phyloP scores from a whole-genome alignment of 805 yeast genomes.

The Wickerhamomyces tratensis region DNA sequence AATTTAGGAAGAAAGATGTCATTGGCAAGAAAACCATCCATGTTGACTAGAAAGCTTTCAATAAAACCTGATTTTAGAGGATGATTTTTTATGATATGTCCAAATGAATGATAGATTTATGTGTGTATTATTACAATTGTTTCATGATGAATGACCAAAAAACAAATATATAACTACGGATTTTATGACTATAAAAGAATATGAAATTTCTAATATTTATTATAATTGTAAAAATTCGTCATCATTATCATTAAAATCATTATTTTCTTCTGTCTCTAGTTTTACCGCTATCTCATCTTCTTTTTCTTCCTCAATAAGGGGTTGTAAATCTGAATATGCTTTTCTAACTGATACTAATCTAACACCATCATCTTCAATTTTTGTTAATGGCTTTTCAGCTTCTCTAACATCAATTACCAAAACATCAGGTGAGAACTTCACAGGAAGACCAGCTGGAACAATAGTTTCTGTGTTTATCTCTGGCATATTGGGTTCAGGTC shows the following conservation, averaged over 20 bases:
- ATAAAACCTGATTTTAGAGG: slow-evolving; percentile 18
- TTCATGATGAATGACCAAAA: too few relatives aligned
- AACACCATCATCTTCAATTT: slow-evolving; percentile 6
- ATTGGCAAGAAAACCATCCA: slow-evolving; percentile 23
- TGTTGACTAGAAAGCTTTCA: slow-evolving; percentile 23
- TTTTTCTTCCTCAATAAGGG: not conserved
- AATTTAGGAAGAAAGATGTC: slow-evolving; percentile 23
- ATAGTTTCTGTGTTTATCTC: slow-evolving; percentile 60
- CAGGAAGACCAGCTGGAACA: slow-evolving; percentile 40
- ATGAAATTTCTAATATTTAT: too few relatives aligned
- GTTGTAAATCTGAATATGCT: too few relatives aligned
- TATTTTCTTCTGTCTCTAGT: not conserved
- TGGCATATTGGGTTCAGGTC: slow-evolving; percentile 76
- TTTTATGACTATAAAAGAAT: too few relatives aligned
- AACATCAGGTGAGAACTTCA: slow-evolving; percentile 54
- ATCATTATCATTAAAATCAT: too few relatives aligned
- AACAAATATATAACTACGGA: too few relatives aligned
- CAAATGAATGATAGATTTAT: too few relatives aligned
- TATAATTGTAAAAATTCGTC: too few relatives aligned
- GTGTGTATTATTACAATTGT: too few relatives aligned
- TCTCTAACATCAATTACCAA: slow-evolving; percentile 36
- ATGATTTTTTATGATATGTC: too few relatives aligned
- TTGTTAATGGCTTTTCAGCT: slow-evolving; percentile 8
- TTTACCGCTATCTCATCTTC: slow-evolving; percentile 3
- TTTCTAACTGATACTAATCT: slow-evolving; percentile 7